These are phyloP conservation scores for Trypanosoma cruzi DNA, from an alignment of 208 protist species.

Conservation along the genomic window DNA sequence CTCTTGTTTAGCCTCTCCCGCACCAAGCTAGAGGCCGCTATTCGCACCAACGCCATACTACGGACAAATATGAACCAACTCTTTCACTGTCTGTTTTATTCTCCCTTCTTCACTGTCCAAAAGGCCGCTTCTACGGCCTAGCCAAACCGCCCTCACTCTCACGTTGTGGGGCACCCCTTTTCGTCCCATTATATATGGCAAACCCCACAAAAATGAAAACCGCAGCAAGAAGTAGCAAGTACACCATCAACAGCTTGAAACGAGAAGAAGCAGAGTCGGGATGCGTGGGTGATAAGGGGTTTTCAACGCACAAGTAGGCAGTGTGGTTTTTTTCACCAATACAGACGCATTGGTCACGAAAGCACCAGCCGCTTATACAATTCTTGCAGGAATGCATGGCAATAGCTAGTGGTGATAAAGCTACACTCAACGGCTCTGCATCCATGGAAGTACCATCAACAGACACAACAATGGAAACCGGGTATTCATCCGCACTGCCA, in stretches of 20 bases:
- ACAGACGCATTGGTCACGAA: constrained; percentile 24
- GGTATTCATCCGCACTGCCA: neutral
- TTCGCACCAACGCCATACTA: too few relatives aligned
- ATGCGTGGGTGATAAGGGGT: neutral
- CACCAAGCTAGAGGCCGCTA: too few relatives aligned
- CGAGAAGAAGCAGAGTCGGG: neutral
- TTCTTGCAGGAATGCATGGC: constrained; percentile 44
- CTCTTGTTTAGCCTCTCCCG: too few relatives aligned
- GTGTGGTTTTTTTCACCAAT: constrained; percentile 30
- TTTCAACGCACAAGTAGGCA: constrained; percentile 29
- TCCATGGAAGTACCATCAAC: constrained; percentile 45
- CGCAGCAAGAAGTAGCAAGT: neutral
- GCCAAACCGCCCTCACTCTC: neutral
- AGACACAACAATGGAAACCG: constrained; percentile 30
- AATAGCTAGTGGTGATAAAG: constrained; percentile 57
- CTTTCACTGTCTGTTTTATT: constrained; percentile 17
- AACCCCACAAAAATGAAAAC: neutral
- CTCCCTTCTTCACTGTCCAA: neutral
- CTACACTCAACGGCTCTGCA: constrained; percentile 32
- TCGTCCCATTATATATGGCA: neutral
- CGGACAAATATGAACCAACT: neutral
- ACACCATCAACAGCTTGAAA: neutral
- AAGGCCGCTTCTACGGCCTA: neutral
- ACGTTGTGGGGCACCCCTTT: neutral
- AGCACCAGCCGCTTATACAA: constrained; percentile 55